Base-by-base conservation (phyloP, 2,329 filamentous ascomycete genomes). In the Xylaria sp. region DNA sequence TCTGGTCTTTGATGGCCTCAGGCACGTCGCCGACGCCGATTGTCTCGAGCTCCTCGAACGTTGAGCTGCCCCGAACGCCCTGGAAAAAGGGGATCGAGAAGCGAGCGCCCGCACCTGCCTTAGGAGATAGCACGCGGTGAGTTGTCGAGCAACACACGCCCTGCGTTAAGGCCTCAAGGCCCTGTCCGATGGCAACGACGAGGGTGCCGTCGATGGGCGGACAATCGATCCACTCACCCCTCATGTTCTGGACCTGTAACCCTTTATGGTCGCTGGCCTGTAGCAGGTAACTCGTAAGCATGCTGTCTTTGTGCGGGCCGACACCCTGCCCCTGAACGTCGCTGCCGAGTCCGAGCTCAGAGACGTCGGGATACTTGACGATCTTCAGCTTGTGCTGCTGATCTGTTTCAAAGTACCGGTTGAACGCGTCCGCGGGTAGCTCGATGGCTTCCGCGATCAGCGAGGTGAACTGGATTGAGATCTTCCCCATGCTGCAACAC, bases 321-420 rank as follows among this genome's bases (percentile, higher is more conserved):
- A 94, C 91, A 74, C 83, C 88, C 73, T 90, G 88, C 40, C 85
- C 84, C 71, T 85, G 79, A 26, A 75, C 78, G 31, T 73, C 72
- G 3, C 66, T 77, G 23, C 72, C 78, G 2, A 85, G 78, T 0
- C 85, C 87, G 1, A 92, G 81, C 77, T 89, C 85, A n/a, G 82
- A 80, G 13, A 87, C 79, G 77, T 96, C 93, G 0, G 93, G 93
- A 77, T 96, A 97, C 82, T 92, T 93, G 68, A 97, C 90, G 68
- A 97, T 90, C 83, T 97, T 97, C 75, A 97, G 86, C 83, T 97
- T 97, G 83, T 97, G 93, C 81, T 96, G 93, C 82, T 88, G 84
- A 73, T 86, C 79, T 49, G 85, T 80, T 77, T 94, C 92, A 80
- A 95, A 95, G 83, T 94, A 97, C 74, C 87, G 89, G 77, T 88